A percentile compares a stretch with the other conserved stretches of the same genome.
Evolutionary conservation across 78 protist genomes (phyloP).

Genomic region (Dictyostelium capitatum): DNA sequence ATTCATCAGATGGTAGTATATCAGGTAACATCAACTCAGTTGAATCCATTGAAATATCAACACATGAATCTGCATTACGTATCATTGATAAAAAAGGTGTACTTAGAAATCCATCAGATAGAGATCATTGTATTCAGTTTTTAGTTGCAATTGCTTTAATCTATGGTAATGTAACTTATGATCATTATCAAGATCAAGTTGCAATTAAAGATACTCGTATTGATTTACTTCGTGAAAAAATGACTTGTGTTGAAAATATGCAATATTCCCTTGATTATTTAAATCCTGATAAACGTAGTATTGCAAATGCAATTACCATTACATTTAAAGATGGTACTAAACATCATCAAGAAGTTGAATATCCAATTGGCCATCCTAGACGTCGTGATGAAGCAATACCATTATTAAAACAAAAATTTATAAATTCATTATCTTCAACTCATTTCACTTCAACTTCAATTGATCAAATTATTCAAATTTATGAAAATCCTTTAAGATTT

Average conservation of each 20-base stretch:
- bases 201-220: constrained; percentile 55
- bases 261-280: constrained; percentile 71
- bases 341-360: constrained; percentile 38
- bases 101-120: constrained; percentile 75
- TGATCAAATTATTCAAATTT: background rate
- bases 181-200: constrained; percentile 68
- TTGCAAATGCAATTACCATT: constrained; percentile 57
- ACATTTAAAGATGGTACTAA: constrained; percentile 70
- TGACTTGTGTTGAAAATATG: constrained; percentile 47
- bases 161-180: constrained; percentile 62
- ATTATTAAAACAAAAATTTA: constrained; percentile 58
- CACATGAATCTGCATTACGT: constrained; percentile 80
- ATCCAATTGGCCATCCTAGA: constrained; percentile 85
- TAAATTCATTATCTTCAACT: background rate
- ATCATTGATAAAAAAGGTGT: constrained; percentile 85
- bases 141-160: constrained; percentile 79
- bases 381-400: constrained; percentile 85
- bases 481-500: constrained; percentile 3
- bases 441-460: background rate
- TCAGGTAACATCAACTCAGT: constrained; percentile 9
- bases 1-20: background rate
- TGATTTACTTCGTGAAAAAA: constrained; percentile 82
- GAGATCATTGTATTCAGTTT: constrained; percentile 87
- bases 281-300: constrained; percentile 79
- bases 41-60: constrained; percentile 42